Evolutionary conservation across 164 flowering plant species (phyloP), one percentile per base, ranked within the genome.

Genomic region (Aristolochia fimbriata): DNA sequence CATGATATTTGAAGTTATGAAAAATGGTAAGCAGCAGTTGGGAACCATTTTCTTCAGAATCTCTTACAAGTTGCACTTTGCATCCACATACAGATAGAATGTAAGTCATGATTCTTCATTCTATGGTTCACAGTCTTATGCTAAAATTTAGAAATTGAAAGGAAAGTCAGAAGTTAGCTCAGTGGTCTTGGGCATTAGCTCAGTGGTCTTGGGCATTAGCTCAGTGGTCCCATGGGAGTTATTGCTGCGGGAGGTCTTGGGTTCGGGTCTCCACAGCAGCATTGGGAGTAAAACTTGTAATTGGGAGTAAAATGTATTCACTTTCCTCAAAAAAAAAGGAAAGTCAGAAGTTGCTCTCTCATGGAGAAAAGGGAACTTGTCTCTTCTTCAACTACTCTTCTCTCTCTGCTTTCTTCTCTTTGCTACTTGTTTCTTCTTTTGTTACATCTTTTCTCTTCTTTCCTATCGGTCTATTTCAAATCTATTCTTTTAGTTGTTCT

Each of bases 1-100:
- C 69, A 93, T 90, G 85, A 74, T 93, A 43, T 93, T 90, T 68
- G 99, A 93, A 73, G 99, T 91, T 63, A 93, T 93, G 99, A 93
- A 63, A 80, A 93, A 83, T 78, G 99, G 99, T 93, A 88, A 67
- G 47, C 52, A 33, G 23, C 47, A 73, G 19, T 6, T 49, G 43
- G 17, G 20, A 31, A 27, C 8, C 31, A 14, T 54, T 21, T 54
- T 16, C 31, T 11, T 54, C 31, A 3, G 16, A 12, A 9, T 52
- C 8, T 8, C 13, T 10, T 22, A 22, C 20, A 9, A 22, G 31
- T 17, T 11, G 15, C 27, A 11, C 56, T 22, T 51, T 21, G 55
- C 22, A 37, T 37, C 10, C 43, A 37, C 12, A 37, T 7, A 37
- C 43, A 37, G 10, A 7, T 7, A 10, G 12, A 6, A 10, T 31